Conservation (phyloP, 768 basidiomycete species). For the Boletales sp. region DNA sequence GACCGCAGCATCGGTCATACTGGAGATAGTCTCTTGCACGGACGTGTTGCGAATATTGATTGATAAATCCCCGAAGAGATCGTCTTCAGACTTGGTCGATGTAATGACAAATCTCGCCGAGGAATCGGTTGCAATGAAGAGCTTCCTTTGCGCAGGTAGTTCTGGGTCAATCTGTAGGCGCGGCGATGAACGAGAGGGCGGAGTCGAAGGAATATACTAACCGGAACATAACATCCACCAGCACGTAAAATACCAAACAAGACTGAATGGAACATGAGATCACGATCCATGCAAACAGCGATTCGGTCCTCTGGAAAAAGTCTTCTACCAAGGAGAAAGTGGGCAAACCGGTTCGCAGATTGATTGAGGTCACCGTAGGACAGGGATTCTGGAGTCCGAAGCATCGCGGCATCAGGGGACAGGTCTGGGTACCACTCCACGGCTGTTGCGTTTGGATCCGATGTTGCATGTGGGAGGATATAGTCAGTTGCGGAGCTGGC, state of each 20-base stretch:
- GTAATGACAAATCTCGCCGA: slow-evolving; percentile 41
- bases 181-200: neutral
- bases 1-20: slow-evolving; percentile 28
- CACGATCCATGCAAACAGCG: slow-evolving; percentile 43
- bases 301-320: slow-evolving; percentile 39
- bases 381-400: slow-evolving; percentile 6
- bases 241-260: slow-evolving; percentile 45
- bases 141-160: slow-evolving; percentile 42
- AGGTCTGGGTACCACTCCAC: slow-evolving; percentile 22
- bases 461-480: slow-evolving; percentile 16
- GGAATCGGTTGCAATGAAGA: slow-evolving; percentile 43
- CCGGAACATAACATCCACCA: slow-evolving; percentile 52
- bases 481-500: slow-evolving; percentile 23
- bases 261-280: slow-evolving; percentile 39
- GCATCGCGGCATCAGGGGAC: neutral
- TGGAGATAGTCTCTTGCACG: slow-evolving; percentile 25
- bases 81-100: slow-evolving; percentile 12
- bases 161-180: slow-evolving; percentile 48
- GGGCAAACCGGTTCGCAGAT: slow-evolving; percentile 39
- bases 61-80: slow-evolving; percentile 19
- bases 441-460: slow-evolving; percentile 13
- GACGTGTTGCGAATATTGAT: slow-evolving; percentile 18
- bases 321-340: slow-evolving; percentile 37
- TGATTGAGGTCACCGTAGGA: slow-evolving; percentile 35
- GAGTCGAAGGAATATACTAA: slow-evolving; percentile 24